phyloP scores from a whole-genome alignment of 2,329 filamentous ascomycete species.

The Aureobasidium vineae region DNA sequence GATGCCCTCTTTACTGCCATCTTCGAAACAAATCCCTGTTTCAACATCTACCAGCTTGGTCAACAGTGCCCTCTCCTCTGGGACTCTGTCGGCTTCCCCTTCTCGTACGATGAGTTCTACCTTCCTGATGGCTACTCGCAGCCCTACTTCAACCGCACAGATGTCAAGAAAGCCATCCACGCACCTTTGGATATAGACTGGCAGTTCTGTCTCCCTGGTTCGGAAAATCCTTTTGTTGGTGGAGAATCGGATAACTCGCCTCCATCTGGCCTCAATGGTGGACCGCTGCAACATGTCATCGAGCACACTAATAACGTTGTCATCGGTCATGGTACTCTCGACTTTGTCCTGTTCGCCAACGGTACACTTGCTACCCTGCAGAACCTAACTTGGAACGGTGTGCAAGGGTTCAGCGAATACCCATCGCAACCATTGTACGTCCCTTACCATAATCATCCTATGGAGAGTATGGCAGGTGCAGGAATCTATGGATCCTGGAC shows the following conservation, averaged over 20 bases:
- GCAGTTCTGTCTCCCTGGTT: constrained; percentile 34
- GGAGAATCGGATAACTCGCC: constrained; percentile 29
- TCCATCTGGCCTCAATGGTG: constrained; percentile 28
- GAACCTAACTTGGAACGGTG: constrained; percentile 38
- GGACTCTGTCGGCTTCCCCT: constrained; percentile 32
- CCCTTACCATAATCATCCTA: constrained; percentile 29
- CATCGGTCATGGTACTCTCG: constrained; percentile 35
- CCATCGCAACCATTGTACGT: constrained; percentile 32
- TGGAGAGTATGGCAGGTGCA: constrained; percentile 29
- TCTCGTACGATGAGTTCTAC: constrained; percentile 5
- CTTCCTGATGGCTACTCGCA: constrained; percentile 30
- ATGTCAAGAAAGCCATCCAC: constrained; percentile 42
- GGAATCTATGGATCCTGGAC: constrained; percentile 32
- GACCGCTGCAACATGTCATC: constrained; percentile 34
- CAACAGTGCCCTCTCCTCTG: constrained; percentile 34
- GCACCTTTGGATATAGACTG: constrained; percentile 33
- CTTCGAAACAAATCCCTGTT: constrained; percentile 37
- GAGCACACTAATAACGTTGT: constrained; percentile 39
- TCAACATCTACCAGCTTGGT: constrained; percentile 37
- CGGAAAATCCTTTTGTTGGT: constrained; percentile 30
- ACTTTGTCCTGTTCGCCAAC: constrained; percentile 34
- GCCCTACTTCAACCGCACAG: constrained; percentile 40
- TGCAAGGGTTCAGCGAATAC: constrained; percentile 33
- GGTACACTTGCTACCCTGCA: constrained; percentile 35
- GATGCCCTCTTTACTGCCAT: constrained; percentile 36